Base-by-base conservation (phyloP, 2,329 filamentous ascomycete genomes). In the Ceratocystis colombiana region DNA sequence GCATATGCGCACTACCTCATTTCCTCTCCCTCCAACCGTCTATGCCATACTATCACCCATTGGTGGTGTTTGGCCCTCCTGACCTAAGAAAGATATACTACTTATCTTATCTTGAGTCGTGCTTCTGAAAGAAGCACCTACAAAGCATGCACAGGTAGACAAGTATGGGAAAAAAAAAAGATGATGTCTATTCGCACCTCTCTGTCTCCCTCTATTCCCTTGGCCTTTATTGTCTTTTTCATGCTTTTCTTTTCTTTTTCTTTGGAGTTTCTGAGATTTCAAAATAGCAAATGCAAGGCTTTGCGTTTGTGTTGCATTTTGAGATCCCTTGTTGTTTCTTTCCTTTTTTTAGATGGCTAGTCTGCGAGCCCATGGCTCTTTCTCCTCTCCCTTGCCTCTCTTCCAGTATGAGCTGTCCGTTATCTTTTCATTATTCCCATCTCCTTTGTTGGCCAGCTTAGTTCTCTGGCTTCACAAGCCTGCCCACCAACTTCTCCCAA, bases 281-380 rank as follows among this genome's bases (percentile, higher is more conserved):
- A 37, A 59, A 17, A 59, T 33, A 30, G 55, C 12, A 20, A 20
- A 37, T 59, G 55, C 55, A 59, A 59, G 55, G 55, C 55, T 59
- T 59, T 59, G 55, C 28, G n/a, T 30, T 25, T 33, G 28, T 37
- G 28, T 59, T n/a, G 55, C 55, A 33, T 59, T 59, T n/a, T 59
- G 28, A 37, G 55, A 59, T 59, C 55, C 55, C 55, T 59, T 33
- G 37, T 59, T 59, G 37, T 37, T 33, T 37, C 28, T 30, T 33
- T 17, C 28, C n/a, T 33, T 33, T 30, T 33, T 59, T 37, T 59
- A 41, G 10, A 41, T 41, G 37, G 37, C 37, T 41, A 41, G 37
- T 41, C 37, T 41, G 37, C 37, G 37, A 41, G 37, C 3, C 10
- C 37, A 41, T 41, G 37, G 37, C 1, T 41, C 12, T 41, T 59